Evolutionary conservation across 1,284 basidiomycete genomes (phyloP).

Genomic region (Tremellales sp.): DNA sequence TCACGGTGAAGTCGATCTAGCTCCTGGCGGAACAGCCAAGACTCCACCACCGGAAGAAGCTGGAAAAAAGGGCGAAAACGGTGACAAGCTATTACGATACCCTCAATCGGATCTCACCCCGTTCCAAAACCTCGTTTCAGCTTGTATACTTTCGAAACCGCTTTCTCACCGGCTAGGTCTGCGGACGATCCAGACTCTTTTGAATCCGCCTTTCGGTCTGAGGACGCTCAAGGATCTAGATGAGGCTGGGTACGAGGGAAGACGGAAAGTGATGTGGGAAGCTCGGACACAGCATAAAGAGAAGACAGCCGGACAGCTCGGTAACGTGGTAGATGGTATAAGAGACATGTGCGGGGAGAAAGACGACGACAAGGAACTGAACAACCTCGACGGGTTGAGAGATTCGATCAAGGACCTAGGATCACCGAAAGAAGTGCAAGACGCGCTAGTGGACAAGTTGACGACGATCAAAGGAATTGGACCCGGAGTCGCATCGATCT

Average conservation of each 20-base stretch:
- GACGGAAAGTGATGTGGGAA: conserved; percentile 49
- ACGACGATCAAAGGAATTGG: conserved; percentile 29
- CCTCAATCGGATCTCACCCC: conserved; percentile 26
- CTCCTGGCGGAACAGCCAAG: conserved; percentile 6
- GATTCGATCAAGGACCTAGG: conserved; percentile 4
- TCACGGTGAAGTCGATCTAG: conserved; percentile 23
- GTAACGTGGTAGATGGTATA: conserved; percentile 54
- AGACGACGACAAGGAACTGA: conserved; percentile 9
- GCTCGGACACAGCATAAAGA: conserved; percentile 71
- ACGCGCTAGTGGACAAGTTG: conserved; percentile 14
- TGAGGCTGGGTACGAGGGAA: conserved; percentile 18
- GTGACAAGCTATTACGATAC: conserved; percentile 19
- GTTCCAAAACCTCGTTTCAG: conserved; percentile 26
- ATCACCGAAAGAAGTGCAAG: conserved; percentile 12
- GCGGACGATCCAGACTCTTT: conserved; percentile 27
- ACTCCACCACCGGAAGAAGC: conserved; percentile 9
- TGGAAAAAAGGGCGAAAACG: conserved; percentile 2
- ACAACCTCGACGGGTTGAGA: conserved; percentile 9
- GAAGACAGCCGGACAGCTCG: conserved; percentile 67
- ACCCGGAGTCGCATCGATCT: conserved; percentile 24
- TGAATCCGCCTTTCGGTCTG: conserved; percentile 27
- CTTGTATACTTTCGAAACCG: conserved; percentile 28
- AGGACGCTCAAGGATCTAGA: conserved; percentile 17
- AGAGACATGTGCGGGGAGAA: conserved; percentile 20
- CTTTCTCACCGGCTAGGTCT: conserved; percentile 28